These are phyloP conservation scores for Trichoderma gamsii DNA, from an alignment of 495 filamentous ascomycete species.

Conservation along the genomic window DNA sequence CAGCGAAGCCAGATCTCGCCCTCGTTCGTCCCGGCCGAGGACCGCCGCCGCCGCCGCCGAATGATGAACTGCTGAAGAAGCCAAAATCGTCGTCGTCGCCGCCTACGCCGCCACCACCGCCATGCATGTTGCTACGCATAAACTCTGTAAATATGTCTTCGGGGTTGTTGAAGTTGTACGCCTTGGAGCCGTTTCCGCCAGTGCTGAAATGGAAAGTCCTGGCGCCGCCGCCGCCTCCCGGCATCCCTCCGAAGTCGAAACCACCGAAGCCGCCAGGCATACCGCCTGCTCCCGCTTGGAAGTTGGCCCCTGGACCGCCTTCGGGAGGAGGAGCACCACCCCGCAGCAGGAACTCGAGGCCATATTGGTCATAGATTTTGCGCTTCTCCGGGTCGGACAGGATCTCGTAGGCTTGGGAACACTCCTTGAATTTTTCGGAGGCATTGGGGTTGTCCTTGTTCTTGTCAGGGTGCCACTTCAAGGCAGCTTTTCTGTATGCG, in stretches of 20 bases:
- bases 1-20: neutral
- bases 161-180: constrained; percentile 76
- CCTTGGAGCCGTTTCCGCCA: constrained; percentile 40
- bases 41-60: constrained; percentile 12
- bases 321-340: constrained; percentile 69
- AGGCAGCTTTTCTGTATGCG: constrained; percentile 63
- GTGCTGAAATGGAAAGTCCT: constrained; percentile 74
- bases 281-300: constrained; percentile 43
- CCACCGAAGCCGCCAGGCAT: constrained; percentile 39
- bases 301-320: constrained; percentile 42
- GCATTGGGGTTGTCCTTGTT: constrained; percentile 85
- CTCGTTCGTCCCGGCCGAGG: constrained; percentile 4
- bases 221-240: constrained; percentile 38
- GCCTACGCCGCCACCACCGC: constrained; percentile 23
- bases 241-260: constrained; percentile 49
- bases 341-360: constrained; percentile 84
- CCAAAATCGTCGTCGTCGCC: constrained; percentile 19
- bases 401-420: constrained; percentile 95
- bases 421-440: constrained; percentile 88
- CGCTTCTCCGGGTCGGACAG: constrained; percentile 95
- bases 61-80: constrained; percentile 27
- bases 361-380: constrained; percentile 91
- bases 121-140: constrained; percentile 51
- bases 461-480: constrained; percentile 96
- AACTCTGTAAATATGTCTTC: constrained; percentile 82